Base-by-base conservation (phyloP, 2,329 filamentous ascomycete genomes). In the Septoria petroselini region DNA sequence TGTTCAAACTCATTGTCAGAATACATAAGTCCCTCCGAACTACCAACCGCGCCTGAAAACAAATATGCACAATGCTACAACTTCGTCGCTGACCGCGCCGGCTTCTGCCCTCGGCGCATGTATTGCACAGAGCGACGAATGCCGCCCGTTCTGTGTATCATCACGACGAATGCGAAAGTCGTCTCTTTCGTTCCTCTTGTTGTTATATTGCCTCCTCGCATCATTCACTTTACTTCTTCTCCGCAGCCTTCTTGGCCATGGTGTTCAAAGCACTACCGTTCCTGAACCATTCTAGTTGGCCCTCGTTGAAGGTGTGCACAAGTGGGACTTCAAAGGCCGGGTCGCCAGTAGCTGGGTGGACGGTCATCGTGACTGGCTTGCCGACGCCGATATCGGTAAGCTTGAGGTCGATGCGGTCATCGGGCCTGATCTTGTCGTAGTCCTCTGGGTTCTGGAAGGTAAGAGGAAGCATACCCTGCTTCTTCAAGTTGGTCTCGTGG, bases 401-500 rank as follows among this genome's bases (percentile, higher is more conserved):
- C 67, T 90, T 75, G 53, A 98, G 78, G 71, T 96, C 91, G 63
- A 97, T 84, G 76, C 85, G 91, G 80, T 95, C 93, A 55, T 93
- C 85, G 61, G 90, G 87, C 70, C 86, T 83, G 73, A 98, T 91
- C 82, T 88, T 95, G 73, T 98, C 93, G 74, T 98, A 98, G 74
- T 98, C 93, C 70, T 86, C 91, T 50, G 91, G 91, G 70, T 97
- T 84, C 51, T 83, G 75, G 77, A 98, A 98, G 65, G 91, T 97
- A 60, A 98, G 82, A 67, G 93, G 93, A 76, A 98, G 87, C 91
- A 98, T 96, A 76, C 93, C 93, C 83, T 98, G 93, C 86, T 98
- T 98, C 88, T 98, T 98, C 79, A 98, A 77, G 83, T 98, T 98
- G 79, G 93, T 98, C 82, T 98, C 93, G 82, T 98, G 93, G 70